Conservation (phyloP, 208 protist species). For the Crithidia fasciculata region DNA sequence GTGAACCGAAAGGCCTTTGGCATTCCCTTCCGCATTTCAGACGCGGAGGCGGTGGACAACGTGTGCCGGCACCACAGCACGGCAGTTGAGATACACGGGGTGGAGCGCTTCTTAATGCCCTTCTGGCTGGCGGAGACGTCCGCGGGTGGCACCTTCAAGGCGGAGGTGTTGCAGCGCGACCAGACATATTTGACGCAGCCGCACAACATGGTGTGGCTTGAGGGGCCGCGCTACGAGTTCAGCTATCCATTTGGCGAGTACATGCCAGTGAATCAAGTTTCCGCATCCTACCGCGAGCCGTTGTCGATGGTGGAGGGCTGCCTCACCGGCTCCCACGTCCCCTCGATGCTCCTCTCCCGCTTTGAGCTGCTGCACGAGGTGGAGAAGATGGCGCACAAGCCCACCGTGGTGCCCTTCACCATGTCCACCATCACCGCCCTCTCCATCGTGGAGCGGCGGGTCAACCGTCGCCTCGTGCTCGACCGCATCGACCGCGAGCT, state of each 20-base stretch:
- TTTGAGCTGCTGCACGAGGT: constrained; percentile 86
- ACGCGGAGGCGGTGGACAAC: constrained; percentile 76
- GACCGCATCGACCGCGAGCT: constrained; percentile 82
- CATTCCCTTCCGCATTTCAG: constrained; percentile 82
- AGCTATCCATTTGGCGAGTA: constrained; percentile 89
- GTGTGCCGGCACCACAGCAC: constrained; percentile 81
- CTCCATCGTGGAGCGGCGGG: constrained; percentile 71
- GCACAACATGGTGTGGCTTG: constrained; percentile 83
- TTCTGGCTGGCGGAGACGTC: constrained; percentile 85
- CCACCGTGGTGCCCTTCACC: constrained; percentile 81
- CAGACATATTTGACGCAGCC: constrained; percentile 76
- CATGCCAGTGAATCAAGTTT: constrained; percentile 83
- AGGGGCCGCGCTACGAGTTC: constrained; percentile 86
- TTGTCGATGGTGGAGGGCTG: constrained; percentile 71
- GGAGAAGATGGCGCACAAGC: constrained; percentile 61
- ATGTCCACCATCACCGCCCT: constrained; percentile 90
- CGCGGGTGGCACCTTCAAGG: constrained; percentile 74
- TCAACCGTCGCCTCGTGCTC: constrained; percentile 65
- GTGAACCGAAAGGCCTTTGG: constrained; percentile 79
- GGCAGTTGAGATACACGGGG: constrained; percentile 61
- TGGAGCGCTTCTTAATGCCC: constrained; percentile 84
- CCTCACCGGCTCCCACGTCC: constrained; percentile 77
- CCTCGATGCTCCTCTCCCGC: constrained; percentile 89
- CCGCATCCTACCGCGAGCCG: constrained; percentile 83
- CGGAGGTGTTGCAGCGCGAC: constrained; percentile 83